Evolutionary conservation across 352 stramenopile species (phyloP), one percentile per base, ranked within the genome.

Genomic region (Blastocystis sp.): DNA sequence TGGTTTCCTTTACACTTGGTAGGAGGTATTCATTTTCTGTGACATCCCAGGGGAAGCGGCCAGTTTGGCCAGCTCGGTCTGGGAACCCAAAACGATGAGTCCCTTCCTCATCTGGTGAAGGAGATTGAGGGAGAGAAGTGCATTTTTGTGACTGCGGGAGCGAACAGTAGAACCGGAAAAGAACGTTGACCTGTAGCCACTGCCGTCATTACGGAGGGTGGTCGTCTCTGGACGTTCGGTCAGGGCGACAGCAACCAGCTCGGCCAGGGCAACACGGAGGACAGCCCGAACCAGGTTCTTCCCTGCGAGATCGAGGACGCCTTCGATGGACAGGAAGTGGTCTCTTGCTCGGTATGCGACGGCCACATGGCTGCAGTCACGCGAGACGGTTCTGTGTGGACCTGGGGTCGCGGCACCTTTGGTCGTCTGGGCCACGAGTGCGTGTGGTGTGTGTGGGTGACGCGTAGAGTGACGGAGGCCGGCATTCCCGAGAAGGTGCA

Each of bases 311-410:
- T 78, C 11, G 67, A 78, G n/a, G 67, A 78, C 67, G 67, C 46
- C 27, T 78, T 78, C 36, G 67, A 78, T 78, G 67, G 51, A 8
- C 46, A 69, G 32, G 4, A 9, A 11, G 34, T 78, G 9, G 38
- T 78, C 8, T 18, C 11, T 29, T 57, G 46, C 34, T 57, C 78
- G 14, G 69, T 86, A 6, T 89, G 88, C 77, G 88, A 87, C 44
- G 88, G 88, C 38, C 88, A 90, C 84, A 88, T 88, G 29, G 87
- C 87, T n/a, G 88, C 88, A 7, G 56, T 90, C 8, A 90, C 88
- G 24, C 86, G 90, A n/a, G 54, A 77, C 51, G 88, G 88, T 32
- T 57, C 88, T 16, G 78, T 90, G 4, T 90, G 89, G 63, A 89
- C 88, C 16, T 90, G 88, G 88, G 88, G 88, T 57, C 54, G 81